Conservation (phyloP, 495 filamentous ascomycete species). For the Staphylotrichum tortipilum region DNA sequence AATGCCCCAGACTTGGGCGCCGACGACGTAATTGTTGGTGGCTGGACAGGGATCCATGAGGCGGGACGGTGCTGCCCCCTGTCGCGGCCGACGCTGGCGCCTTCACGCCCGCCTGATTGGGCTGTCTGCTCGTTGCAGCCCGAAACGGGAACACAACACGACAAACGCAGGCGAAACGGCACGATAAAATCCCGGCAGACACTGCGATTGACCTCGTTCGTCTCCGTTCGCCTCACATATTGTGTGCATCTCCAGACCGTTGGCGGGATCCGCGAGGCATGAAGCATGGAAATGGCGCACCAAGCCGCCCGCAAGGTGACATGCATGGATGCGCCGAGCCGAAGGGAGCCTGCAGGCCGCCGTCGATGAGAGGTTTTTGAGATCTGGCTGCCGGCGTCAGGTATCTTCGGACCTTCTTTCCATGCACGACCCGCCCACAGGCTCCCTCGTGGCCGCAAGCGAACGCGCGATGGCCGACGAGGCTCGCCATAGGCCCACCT, state of each 20-base stretch:
- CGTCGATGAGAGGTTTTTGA: background rate
- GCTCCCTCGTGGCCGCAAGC: too few relatives aligned
- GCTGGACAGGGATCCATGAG: slow-evolving; percentile 15
- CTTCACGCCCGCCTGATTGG: too few relatives aligned
- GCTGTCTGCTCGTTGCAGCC: background rate
- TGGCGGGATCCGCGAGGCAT: too few relatives aligned
- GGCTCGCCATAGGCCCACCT: background rate
- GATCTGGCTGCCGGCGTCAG: slow-evolving; percentile 7
- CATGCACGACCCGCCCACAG: too few relatives aligned
- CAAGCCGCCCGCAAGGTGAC: slow-evolving; percentile 8
- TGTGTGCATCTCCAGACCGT: too few relatives aligned
- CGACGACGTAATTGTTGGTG: slow-evolving; percentile 25
- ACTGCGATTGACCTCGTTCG: too few relatives aligned
- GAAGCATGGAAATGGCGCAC: slow-evolving; percentile 20
- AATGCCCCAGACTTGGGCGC: background rate
- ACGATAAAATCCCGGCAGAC: slow-evolving; percentile 27
- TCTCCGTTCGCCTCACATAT: background rate
- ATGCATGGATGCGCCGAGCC: slow-evolving; percentile 14
- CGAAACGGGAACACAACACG: background rate
- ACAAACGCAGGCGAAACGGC: slow-evolving; percentile 3
- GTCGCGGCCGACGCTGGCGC: too few relatives aligned
- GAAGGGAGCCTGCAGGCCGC: background rate
- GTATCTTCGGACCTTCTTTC: slow-evolving; percentile 20
- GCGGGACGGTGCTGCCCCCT: slow-evolving; percentile 13
- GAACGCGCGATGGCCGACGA: background rate